Percentiles rank a stretch among this genome's conserved stretches.
phyloP scores from a whole-genome alignment of 1,284 basidiomycete species.

The Athelia sp. region DNA sequence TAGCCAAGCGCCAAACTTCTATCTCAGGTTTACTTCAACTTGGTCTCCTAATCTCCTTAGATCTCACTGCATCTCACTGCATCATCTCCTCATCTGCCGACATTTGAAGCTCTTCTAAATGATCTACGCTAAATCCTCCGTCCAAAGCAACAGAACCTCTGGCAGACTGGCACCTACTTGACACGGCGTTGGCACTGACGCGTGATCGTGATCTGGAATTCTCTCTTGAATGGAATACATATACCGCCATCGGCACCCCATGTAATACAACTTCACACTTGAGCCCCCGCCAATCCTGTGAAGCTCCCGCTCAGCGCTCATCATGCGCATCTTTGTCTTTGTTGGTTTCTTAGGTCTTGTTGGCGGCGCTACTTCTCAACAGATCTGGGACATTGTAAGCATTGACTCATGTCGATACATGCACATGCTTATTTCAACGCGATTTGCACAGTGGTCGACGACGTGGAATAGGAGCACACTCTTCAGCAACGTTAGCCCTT shows the following conservation, averaged over 20 bases:
- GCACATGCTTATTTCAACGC: neutral
- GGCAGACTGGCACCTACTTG: no score
- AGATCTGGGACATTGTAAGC: constrained; percentile 33
- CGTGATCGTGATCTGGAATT: neutral
- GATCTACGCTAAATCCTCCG: no score
- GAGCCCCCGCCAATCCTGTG: no score
- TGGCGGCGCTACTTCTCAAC: constrained; percentile 12
- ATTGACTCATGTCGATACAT: neutral
- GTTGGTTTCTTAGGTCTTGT: neutral
- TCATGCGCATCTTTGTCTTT: neutral
- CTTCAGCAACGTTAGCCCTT: constrained; percentile 24
- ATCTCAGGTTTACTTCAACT: no score
- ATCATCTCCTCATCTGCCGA: no score
- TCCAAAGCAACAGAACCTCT: no score
- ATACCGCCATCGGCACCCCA: neutral
- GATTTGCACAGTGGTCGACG: constrained; percentile 25
- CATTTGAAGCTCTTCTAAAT: no score
- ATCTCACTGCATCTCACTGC: no score
- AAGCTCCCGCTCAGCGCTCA: no score
- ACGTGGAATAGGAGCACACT: constrained; percentile 30
- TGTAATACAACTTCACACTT: neutral
- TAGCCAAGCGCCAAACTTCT: no score
- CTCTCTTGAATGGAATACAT: neutral
- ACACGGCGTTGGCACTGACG: constrained; percentile 12
- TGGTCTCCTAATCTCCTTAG: no score